Conservation (phyloP, 805 yeast species). For the Metschnikowia cerradonensis region DNA sequence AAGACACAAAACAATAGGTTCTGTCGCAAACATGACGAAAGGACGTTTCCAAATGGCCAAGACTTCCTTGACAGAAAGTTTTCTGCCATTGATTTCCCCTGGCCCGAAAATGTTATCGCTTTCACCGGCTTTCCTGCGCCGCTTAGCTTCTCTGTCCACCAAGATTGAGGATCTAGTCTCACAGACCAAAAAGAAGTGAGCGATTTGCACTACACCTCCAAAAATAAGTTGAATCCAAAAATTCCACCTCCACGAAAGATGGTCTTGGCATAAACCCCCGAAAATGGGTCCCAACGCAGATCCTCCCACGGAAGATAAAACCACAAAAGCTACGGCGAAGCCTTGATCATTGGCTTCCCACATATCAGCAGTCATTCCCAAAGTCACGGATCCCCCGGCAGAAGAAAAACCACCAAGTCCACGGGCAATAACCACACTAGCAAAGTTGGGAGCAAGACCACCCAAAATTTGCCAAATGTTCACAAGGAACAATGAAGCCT, state of each 20-base stretch:
- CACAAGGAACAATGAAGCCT: conserved; percentile 25
- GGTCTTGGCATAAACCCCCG: conserved; percentile 21
- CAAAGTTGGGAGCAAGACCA: conserved; percentile 30
- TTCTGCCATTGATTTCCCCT: conserved; percentile 21
- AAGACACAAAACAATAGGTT: conserved; percentile 38
- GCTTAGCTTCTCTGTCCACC: conserved; percentile 34
- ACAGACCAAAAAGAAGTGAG: conserved; percentile 31
- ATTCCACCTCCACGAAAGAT: conserved; percentile 22
- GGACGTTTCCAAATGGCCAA: conserved; percentile 36
- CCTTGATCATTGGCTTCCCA: conserved; percentile 32
- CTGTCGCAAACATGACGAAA: conserved; percentile 34
- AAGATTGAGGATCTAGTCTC: conserved; percentile 34
- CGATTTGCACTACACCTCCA: conserved; percentile 30
- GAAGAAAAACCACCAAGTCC: conserved; percentile 29
- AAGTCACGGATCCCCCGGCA: conserved; percentile 33
- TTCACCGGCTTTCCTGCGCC: conserved; percentile 32
- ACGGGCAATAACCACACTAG: conserved; percentile 22
- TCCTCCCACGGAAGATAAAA: conserved; percentile 31
- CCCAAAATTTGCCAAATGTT: conserved; percentile 32
- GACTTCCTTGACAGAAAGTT: conserved; percentile 22
- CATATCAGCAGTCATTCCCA: conserved; percentile 34
- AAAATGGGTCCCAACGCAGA: conserved; percentile 28
- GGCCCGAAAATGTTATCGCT: conserved; percentile 34
- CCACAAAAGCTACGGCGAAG: conserved; percentile 30
- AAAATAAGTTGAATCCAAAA: conserved; percentile 35